These are phyloP conservation scores for Tetracladium maxilliforme DNA, from an alignment of 2,329 filamentous ascomycete genomes.

Conservation along the genomic window DNA sequence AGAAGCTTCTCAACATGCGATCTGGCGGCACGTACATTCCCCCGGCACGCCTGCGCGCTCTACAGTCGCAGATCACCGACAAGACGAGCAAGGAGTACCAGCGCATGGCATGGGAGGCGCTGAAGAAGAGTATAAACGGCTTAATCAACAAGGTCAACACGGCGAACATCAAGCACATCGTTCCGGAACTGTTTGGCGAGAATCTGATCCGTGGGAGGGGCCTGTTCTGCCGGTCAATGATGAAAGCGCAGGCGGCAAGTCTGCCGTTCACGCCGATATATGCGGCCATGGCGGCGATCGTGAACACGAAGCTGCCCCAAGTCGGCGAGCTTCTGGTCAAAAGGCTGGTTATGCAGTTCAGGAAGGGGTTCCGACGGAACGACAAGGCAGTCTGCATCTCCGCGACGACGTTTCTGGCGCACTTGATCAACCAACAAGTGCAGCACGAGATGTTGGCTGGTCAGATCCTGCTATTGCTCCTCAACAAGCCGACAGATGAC, in stretches of 20 bases:
- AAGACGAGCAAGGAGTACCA: slow-evolving; percentile 95
- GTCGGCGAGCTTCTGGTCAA: slow-evolving; percentile 84
- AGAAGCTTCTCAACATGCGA: slow-evolving; percentile 81
- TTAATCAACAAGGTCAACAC: slow-evolving; percentile 99
- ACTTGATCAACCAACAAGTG: slow-evolving; percentile 92
- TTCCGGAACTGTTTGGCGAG: slow-evolving; percentile 89
- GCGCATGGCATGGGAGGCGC: slow-evolving; percentile 95
- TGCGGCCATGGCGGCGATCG: slow-evolving; percentile 86
- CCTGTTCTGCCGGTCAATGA: slow-evolving; percentile 87
- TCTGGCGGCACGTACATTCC: slow-evolving; percentile 96
- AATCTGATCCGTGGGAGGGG: slow-evolving; percentile 86
- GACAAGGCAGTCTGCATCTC: slow-evolving; percentile 93
- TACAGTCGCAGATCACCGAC: slow-evolving; percentile 95
- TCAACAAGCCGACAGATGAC: slow-evolving; percentile 93
- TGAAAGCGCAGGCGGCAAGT: slow-evolving; percentile 95
- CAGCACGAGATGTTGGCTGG: slow-evolving; percentile 87
- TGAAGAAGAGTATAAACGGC: slow-evolving; percentile 98
- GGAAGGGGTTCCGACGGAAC: slow-evolving; percentile 89
- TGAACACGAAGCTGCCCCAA: slow-evolving; percentile 93
- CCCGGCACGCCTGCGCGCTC: slow-evolving; percentile 73
- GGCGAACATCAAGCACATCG: slow-evolving; percentile 93
- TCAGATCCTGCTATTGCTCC: slow-evolving; percentile 79
- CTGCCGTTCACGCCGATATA: slow-evolving; percentile 95
- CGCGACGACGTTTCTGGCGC: slow-evolving; percentile 86
- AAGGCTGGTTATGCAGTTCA: slow-evolving; percentile 78